A percentile compares a stretch with the other conserved stretches of the same genome.
Evolutionary conservation across 2,329 filamentous ascomycete species (phyloP).

Genomic region (Scytalidium lignicola): DNA sequence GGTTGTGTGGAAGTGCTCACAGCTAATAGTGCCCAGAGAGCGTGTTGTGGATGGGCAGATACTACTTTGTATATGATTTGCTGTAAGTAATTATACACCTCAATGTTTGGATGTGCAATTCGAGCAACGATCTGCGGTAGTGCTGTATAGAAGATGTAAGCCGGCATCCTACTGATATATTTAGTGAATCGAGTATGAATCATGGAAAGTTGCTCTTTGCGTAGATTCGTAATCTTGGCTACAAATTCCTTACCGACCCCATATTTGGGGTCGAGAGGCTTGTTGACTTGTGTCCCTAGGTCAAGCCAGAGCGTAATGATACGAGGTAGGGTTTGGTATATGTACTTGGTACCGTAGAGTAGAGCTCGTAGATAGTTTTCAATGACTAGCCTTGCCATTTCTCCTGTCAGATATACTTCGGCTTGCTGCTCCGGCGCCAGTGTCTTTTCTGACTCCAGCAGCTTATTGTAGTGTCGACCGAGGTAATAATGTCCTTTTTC

Average conservation of each 20-base stretch:
- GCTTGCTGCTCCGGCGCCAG: slow-evolving; percentile 73
- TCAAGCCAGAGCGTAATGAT: slow-evolving; percentile 93
- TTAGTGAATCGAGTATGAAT: slow-evolving; percentile 75
- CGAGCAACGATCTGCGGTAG: slow-evolving; percentile 93
- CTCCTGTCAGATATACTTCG: slow-evolving; percentile 71
- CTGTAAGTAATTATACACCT: slow-evolving; percentile 72
- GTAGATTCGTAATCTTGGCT: slow-evolving; percentile 46
- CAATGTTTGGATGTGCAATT: slow-evolving; percentile 77
- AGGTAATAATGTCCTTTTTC: slow-evolving; percentile 98
- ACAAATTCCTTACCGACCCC: slow-evolving; percentile 40
- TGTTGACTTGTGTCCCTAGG: slow-evolving; percentile 70
- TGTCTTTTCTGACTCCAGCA: slow-evolving; percentile 81
- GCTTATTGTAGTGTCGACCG: slow-evolving; percentile 94
- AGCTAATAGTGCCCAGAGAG: slow-evolving; percentile 85
- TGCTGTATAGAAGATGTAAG: slow-evolving; percentile 75
- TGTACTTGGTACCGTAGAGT: slow-evolving; percentile 86
- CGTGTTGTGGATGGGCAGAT: slow-evolving; percentile 79
- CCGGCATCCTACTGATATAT: slow-evolving; percentile 66
- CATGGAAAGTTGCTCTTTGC: slow-evolving; percentile 61
- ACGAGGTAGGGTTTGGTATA: slow-evolving; percentile 90
- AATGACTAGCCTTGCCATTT: slow-evolving; percentile 81
- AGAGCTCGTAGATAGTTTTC: slow-evolving; percentile 90
- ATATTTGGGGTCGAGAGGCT: slow-evolving; percentile 44
- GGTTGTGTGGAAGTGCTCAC: slow-evolving; percentile 75
- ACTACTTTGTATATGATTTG: slow-evolving; percentile 85